Evolutionary conservation across 23 red algal genomes (phyloP), one percentile per base, ranked within the genome.

Genomic region (Gracilaria gracilis): DNA sequence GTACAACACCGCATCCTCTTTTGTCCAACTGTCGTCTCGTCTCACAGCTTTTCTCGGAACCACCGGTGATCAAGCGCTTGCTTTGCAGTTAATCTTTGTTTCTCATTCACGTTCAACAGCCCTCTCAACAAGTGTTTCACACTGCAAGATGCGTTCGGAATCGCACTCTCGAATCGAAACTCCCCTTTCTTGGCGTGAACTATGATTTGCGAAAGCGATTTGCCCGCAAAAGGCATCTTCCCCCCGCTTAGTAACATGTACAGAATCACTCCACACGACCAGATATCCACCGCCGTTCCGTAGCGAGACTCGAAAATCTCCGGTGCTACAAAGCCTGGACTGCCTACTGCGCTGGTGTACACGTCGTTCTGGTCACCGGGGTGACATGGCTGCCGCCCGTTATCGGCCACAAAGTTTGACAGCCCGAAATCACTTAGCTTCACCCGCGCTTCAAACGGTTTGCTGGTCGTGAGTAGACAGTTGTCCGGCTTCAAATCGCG

Each of bases 401-500:
- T 59, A 9, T 82, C 61, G 74, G 57, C 29, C 7, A 81, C 76
- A 57, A 83, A 67, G 81, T 88, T 92, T 51, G 88, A 86, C 29
- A 96, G 72, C 5, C 95, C 95, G 69, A 96, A 96, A 79, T 96
- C 95, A 50, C 88, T 91, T 19, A 96, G 79, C 89, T 95, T 95
- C 58, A 95, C 83, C 19, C 74, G 61, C 44, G 62, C 91, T 17
- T 79, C 69, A n/a, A 77, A 81, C 34, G 85, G 50, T 36, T 93
- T 47, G 24, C 23, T 17, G 4, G 33, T 29, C 17, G 78, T 74
- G 47, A 94, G 62, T 38, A 98, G 83, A 65, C 93, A 87, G 51
- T 98, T 98, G 62, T 94, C 91, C 1, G 91, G 95, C 67, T 98
- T 98, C 72, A 98, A 72, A 50, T 98, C 95, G 28, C 89, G 86